Percentiles rank a stretch among this genome's conserved stretches.
These are phyloP conservation scores for Antitrichia curtipendula DNA, from an alignment of 225 moss, liverwort and hornwort species.

Conservation along the genomic window DNA sequence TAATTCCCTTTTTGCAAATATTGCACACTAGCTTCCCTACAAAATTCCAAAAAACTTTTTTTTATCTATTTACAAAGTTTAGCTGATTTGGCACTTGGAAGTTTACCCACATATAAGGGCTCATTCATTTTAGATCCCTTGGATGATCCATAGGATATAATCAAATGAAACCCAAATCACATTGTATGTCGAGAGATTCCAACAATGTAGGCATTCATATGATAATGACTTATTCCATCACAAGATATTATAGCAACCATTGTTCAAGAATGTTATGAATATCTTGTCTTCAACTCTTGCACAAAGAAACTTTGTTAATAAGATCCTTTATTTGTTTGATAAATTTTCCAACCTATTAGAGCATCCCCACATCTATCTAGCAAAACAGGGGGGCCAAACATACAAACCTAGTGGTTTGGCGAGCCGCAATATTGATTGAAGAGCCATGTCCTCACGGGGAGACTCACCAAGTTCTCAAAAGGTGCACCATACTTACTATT, in stretches of 20 bases:
- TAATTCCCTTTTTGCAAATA: background rate
- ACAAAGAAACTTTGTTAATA: background rate
- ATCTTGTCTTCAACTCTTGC: accelerated
- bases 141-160: background rate
- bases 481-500: no score
- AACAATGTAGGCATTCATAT: background rate
- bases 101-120: accelerated
- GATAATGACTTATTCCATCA: background rate
- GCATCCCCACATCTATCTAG: no score
- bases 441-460: no score
- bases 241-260: background rate
- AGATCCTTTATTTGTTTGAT: background rate
- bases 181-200: background rate
- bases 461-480: no score
- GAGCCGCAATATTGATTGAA: no score
- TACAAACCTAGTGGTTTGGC: no score
- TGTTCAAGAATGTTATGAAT: background rate
- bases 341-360: no score
- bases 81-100: accelerated
- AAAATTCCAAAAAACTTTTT: background rate
- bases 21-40: no score
- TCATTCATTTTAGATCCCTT: accelerated
- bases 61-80: background rate
- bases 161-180: background rate
- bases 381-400: no score